Evolutionary conservation across 768 basidiomycete genomes (phyloP), one percentile per base, ranked within the genome.

Genomic region (Guyanaporus albipodus): DNA sequence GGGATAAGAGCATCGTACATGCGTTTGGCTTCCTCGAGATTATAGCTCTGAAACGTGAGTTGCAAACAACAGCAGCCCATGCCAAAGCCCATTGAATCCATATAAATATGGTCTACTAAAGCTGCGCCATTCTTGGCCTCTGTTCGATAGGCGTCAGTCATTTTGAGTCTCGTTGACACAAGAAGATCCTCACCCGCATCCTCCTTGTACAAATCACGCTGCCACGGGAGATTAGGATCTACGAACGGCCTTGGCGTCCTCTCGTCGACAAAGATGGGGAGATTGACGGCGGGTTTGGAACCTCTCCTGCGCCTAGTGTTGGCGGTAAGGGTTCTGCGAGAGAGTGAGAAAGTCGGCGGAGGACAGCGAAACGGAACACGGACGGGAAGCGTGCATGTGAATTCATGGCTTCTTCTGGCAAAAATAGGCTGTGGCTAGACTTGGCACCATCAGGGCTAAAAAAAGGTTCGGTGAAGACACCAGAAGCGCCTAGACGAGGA

Each of bases 61-160:
- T 99, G 96, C 42, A 99, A 74, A 67, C 96, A 98, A 60, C 91
- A 95, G 56, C 95, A 98, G 6, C 96, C 96, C 96, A 98, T 99
- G 38, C 96, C 96, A 66, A 99, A 99, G 23, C 94, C 95, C 96
- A 98, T 98, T 8, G 96, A 94, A 66, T 99, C 96, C 74, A 98
- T 79, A 64, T 98, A 98, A 53, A 99, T 90, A 66, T 98, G 94
- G 63, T 95, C 84, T 26, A 75, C 72, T 28, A 91, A 75, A 14
- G 94, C 93, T 5, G 93, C 91, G 2, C 94, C 93, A 52, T 83
- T 76, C 68, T 84, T 89, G 1, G 93, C 93, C 74, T 96, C 92
- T 89, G 41, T 2, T 19, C 39, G 1, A 22, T 14, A 42, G n/a
- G 19, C 24, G 15, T 46, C 32, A 60, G 42, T n/a, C 10, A 34